Conservation (phyloP, 2,329 filamentous ascomycete species). For the Emmonsia crescens region DNA sequence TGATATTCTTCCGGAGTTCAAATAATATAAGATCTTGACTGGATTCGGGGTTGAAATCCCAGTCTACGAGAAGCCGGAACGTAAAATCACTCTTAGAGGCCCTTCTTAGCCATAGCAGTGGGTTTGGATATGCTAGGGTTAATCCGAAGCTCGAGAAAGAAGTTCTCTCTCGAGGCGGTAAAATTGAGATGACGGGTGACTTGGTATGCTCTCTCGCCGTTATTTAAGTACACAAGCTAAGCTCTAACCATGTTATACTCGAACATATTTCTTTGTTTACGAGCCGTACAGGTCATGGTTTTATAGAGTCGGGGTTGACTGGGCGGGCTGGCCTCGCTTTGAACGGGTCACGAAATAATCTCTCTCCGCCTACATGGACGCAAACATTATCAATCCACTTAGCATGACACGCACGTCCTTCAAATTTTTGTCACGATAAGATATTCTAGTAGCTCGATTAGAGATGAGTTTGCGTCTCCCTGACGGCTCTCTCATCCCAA, state of each 20-base stretch:
- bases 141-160: background rate
- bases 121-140: background rate
- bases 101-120: constrained; percentile 4
- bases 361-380: constrained; percentile 2
- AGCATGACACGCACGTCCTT: background rate
- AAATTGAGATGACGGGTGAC: background rate
- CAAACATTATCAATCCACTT: constrained; percentile 1
- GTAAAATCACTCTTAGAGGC: constrained; percentile 4
- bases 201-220: background rate
- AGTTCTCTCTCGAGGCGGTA: background rate
- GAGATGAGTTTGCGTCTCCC: background rate
- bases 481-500: background rate
- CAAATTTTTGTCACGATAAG: background rate
- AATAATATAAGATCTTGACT: constrained; percentile 5
- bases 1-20: constrained; percentile 6
- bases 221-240: background rate
- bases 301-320: constrained; percentile 42
- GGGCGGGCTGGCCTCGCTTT: constrained; percentile 35
- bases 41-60: constrained; percentile 2
- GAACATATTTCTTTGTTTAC: constrained; percentile 24
- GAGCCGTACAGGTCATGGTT: constrained; percentile 43
- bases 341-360: constrained; percentile 3
- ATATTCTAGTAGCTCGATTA: background rate
- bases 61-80: constrained; percentile 1
- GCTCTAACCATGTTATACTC: background rate